Base-by-base conservation (phyloP, 176 grass and related monocot species). In the Musa acuminata region DNA sequence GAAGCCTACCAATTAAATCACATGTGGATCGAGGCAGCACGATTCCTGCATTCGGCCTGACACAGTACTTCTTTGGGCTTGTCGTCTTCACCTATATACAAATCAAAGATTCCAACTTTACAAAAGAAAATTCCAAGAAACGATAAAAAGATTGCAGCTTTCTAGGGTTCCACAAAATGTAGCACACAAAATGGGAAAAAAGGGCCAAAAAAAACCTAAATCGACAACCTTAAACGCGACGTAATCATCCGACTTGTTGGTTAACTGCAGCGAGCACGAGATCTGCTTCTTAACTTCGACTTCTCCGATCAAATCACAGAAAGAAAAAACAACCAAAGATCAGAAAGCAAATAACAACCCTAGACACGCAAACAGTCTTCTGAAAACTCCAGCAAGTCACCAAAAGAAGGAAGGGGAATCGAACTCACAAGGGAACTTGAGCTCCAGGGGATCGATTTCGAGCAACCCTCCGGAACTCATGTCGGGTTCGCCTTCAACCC, bases 281-380 rank as follows among this genome's bases (percentile, higher is more conserved):
- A 90, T 92, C 89, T 96, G 87, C 87, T 90, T 96, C 62, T 86
- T 90, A n/a, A 64, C 57, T 83, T 96, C 93, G 51, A 96, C 93
- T 96, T 80, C 59, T 1, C 13, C 29, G 57, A 85, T 57, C 22
- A 3, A 79, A 68, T 55, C 3, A 10, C 16, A 8, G 74, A 29
- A 19, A 16, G 10, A 22, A 4, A 64, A 8, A 25, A 1, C 48
- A 19, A 8, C 8, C 9, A 26, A 64, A 64, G 4, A 43, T 43
- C 35, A 9, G 62, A 64, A 64, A 22, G 6, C 20, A 64, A 64
- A 22, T 17, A 57, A 57, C 11, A 17, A 57, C 11, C 16, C 16
- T 11, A 57, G 11, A 11, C 13, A 3, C 54, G 13, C 54, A 57
- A 17, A 13, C 54, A 57, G 1, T 57, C 35, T 43, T 43, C 35